Evolutionary conservation across 1,284 basidiomycete species (phyloP), one percentile per base, ranked within the genome.

Genomic region (Salmacisia buchloeana): DNA sequence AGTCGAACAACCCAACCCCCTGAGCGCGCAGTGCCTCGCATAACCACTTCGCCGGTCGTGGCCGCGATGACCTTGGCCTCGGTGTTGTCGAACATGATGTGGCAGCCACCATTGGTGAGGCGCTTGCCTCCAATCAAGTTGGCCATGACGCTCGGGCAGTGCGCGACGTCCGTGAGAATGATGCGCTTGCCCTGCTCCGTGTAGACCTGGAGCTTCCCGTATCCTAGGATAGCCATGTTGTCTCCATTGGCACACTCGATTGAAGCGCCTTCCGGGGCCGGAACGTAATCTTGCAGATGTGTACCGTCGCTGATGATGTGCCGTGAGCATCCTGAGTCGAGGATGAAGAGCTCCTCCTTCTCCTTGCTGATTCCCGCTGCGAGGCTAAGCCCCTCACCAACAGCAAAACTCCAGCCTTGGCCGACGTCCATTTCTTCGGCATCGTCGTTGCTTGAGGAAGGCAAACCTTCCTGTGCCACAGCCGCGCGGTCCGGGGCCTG

Each of bases 111-210:
- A 13, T 52, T 27, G 46, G 46, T 52, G 46, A 52, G 46, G 9
- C 46, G 23, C 46, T 52, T 52, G 15, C 46, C 46, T 15, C 46
- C 46, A 6, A 52, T 52, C 23, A 52, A 27, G 46, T 52, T 52
- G 23, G 23, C 46, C 13, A 49, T 49, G 6, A 27, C 25, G 12
- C 23, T 27, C 4, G 46, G 46, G 29, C 46, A 52, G 29, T 52
- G 46, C 7, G 46, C 46, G 29, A 52, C 46, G 21, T 52, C 46
- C 46, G 23, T 21, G 23, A 52, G 18, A 5, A 27, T 52, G 46
- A 52, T 52, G 21, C 15, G 15, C 23, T 52, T 29, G 9, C 46
- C 46, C 18, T 52, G 23, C 23, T 52, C 46, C 6, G 46, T 49
- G 7, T 25, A 12, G 46, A 49, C 46, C 46, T 52, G 5, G 23